Percentiles rank a stretch among this genome's conserved stretches.
phyloP scores from a whole-genome alignment of 441 rosid genomes.

The Pelargonium myrrhifolium region DNA sequence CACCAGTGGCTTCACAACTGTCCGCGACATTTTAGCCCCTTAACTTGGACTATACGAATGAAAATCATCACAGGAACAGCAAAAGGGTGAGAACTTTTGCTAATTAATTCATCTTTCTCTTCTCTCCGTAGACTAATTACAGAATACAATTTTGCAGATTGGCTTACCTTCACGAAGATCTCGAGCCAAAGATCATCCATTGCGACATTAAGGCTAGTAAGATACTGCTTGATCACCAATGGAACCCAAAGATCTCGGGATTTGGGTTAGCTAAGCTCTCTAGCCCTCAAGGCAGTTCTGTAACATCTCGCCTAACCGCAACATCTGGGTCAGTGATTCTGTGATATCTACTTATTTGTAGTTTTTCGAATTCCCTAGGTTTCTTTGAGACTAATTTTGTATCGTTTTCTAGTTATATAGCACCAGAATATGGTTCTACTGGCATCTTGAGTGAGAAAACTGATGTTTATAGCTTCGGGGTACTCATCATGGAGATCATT shows the following conservation, averaged over 20 bases:
- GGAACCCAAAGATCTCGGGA: slow-evolving; percentile 63
- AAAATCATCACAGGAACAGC: slow-evolving; percentile 58
- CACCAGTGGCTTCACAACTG: slow-evolving; percentile 64
- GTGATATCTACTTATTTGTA: not conserved
- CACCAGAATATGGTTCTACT: slow-evolving; percentile 22
- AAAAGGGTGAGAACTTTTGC: slow-evolving; percentile 38
- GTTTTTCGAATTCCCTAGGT: not conserved
- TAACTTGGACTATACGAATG: slow-evolving; percentile 49
- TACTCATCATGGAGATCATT: slow-evolving; percentile 63
- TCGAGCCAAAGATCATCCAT: slow-evolving; percentile 49
- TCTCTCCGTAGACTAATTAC: not conserved
- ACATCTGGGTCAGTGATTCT: slow-evolving; percentile 26
- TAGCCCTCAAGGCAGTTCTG: slow-evolving; percentile 12
- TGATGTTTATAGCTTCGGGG: slow-evolving; percentile 56
- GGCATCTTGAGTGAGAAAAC: slow-evolving; percentile 25
- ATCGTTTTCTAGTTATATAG: slow-evolving; percentile 26
- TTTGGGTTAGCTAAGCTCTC: slow-evolving; percentile 32
- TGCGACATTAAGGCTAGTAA: slow-evolving; percentile 48
- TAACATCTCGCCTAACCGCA: slow-evolving; percentile 13
- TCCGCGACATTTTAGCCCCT: slow-evolving; percentile 32
- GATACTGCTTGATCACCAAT: slow-evolving; percentile 58
- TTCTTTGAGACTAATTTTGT: not conserved
- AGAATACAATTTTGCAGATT: slow-evolving; percentile 33
- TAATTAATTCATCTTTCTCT: not conserved
- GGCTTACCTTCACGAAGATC: slow-evolving; percentile 63